These are phyloP conservation scores for Rhodomyrtus psidioides DNA, from an alignment of 441 rosid genomes.

Conservation along the genomic window DNA sequence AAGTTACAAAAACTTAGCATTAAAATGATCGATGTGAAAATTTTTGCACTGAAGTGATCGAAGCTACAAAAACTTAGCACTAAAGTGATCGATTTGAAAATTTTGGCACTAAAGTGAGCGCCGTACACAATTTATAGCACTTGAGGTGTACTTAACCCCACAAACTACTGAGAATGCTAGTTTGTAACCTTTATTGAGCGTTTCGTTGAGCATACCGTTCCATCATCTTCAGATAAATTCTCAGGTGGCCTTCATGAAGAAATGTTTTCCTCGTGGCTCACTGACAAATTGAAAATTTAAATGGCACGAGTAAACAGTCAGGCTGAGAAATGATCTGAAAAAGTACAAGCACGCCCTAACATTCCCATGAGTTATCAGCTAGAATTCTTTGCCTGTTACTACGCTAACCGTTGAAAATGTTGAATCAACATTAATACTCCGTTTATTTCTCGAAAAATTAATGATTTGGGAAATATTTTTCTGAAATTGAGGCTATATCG, in stretches of 20 bases:
- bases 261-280: background rate
- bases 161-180: background rate
- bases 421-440: background rate
- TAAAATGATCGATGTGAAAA: no score
- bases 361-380: background rate
- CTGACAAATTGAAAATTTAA: background rate
- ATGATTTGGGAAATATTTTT: no score
- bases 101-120: no score
- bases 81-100: no score
- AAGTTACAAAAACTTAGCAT: no score
- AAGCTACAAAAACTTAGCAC: no score
- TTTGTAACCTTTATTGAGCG: background rate
- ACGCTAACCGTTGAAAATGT: background rate
- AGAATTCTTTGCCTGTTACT: background rate
- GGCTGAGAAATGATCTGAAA: background rate
- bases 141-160: no score
- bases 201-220: background rate
- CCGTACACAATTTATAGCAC: no score
- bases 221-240: background rate
- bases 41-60: no score
- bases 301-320: background rate
- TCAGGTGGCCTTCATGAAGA: background rate
- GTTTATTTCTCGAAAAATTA: no score
- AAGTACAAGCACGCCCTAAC: background rate
- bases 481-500: no score